These are phyloP conservation scores for Chalciporus sphaerocephalus DNA, from an alignment of 768 basidiomycete species.

Conservation along the genomic window DNA sequence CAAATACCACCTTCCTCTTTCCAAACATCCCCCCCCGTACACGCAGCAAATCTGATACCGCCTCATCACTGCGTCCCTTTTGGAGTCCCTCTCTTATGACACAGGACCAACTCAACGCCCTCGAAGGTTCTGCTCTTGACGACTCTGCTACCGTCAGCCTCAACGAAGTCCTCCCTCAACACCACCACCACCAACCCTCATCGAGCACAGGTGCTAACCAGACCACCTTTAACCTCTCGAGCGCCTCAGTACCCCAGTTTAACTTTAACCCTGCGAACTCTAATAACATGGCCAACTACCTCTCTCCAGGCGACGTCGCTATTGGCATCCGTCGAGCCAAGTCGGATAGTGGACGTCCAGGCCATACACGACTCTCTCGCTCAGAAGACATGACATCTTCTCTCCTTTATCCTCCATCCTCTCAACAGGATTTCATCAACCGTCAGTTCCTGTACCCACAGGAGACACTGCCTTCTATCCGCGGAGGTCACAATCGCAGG, in stretches of 20 bases:
- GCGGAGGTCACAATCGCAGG: conserved; percentile 41
- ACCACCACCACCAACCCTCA: conserved; percentile 26
- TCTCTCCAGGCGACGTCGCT: conserved; percentile 31
- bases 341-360: conserved; percentile 42
- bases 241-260: conserved; percentile 28
- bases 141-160: conserved; percentile 32
- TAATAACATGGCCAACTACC: conserved; percentile 39
- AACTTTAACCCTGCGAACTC: conserved; percentile 34
- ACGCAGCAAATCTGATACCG: conserved; percentile 59
- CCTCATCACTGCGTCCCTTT: conserved; percentile 44
- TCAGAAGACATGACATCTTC: conserved; percentile 55
- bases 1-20: conserved; percentile 37
- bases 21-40: conserved; percentile 39
- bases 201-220: conserved; percentile 25
- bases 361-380: conserved; percentile 50
- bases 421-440: conserved; percentile 42
- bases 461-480: conserved; percentile 34
- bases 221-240: conserved; percentile 26
- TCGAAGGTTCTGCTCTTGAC: conserved; percentile 37
- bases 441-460: conserved; percentile 43
- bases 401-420: conserved; percentile 30
- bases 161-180: conserved; percentile 28
- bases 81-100: conserved; percentile 45
- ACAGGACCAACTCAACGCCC: conserved; percentile 32
- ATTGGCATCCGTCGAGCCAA: conserved; percentile 45